These are phyloP conservation scores for Pythium oligandrum DNA, from an alignment of 352 stramenopile species.

Conservation along the genomic window DNA sequence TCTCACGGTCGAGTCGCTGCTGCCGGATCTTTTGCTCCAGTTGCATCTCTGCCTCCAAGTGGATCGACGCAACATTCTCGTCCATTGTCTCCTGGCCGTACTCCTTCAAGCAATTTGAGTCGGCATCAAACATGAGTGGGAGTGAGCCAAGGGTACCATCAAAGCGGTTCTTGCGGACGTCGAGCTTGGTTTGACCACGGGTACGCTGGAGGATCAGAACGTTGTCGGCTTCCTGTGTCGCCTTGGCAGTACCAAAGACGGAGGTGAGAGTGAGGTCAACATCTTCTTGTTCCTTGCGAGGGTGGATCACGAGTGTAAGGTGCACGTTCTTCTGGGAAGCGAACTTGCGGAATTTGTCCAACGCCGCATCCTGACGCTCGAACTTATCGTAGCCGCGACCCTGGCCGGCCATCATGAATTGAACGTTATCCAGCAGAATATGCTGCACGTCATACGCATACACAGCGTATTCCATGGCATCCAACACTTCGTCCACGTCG, in stretches of 20 bases:
- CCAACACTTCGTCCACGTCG: conserved; percentile 92
- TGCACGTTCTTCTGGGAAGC: conserved; percentile 97
- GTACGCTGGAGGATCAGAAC: conserved; percentile 98
- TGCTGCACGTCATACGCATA: conserved; percentile 98
- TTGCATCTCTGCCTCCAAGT: conserved; percentile 75
- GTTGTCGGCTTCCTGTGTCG: conserved; percentile 99
- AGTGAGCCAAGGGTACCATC: conserved; percentile 89
- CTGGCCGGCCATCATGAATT: conserved; percentile 98
- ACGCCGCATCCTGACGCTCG: conserved; percentile 89
- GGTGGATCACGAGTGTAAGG: conserved; percentile 98
- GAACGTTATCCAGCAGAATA: conserved; percentile 99
- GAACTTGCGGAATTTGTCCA: conserved; percentile 97
- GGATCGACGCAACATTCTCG: conserved; percentile 60
- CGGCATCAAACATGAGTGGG: conserved; percentile 76
- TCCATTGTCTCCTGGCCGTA: conserved; percentile 61
- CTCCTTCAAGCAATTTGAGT: conserved; percentile 62
- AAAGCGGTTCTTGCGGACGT: conserved; percentile 97
- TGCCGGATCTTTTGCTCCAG: conserved; percentile 56
- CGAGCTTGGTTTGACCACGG: conserved; percentile 88
- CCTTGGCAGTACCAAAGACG: conserved; percentile 98
- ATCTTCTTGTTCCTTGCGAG: conserved; percentile 97
- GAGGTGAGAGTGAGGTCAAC: conserved; percentile 90
- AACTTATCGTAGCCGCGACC: conserved; percentile 86
- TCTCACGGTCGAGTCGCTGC: conserved; percentile 21
- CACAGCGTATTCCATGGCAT: conserved; percentile 98